A percentile compares a stretch with the other conserved stretches of the same genome.
Conservation (phyloP, 768 basidiomycete genomes). For the Hydnomerulius pinastri region DNA sequence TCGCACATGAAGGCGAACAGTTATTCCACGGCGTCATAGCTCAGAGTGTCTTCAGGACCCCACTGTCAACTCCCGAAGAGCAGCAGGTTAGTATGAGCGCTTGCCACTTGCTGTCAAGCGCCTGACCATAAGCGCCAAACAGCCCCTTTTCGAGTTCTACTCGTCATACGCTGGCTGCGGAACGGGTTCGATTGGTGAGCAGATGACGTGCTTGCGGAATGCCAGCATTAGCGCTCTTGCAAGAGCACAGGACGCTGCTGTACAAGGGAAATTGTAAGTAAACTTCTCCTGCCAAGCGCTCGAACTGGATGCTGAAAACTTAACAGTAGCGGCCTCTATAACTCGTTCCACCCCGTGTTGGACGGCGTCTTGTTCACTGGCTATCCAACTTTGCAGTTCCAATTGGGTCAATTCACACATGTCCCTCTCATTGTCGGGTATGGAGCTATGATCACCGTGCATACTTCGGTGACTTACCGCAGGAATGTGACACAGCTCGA, state of each 20-base stretch:
- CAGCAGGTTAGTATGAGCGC: slow-evolving; percentile 43
- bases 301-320: slow-evolving; percentile 2
- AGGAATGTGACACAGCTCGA: slow-evolving; percentile 38
- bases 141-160: slow-evolving; percentile 58
- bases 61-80: slow-evolving; percentile 52
- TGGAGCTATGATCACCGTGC: slow-evolving; percentile 14
- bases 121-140: not conserved
- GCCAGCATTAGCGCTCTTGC: slow-evolving; percentile 54
- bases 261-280: slow-evolving; percentile 43
- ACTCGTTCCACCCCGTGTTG: slow-evolving; percentile 52
- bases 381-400: slow-evolving; percentile 49
- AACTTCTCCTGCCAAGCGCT: not conserved
- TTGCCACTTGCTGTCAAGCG: not conserved
- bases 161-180: slow-evolving; percentile 52
- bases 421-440: slow-evolving; percentile 64
- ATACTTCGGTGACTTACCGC: not conserved
- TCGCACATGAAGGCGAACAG: slow-evolving; percentile 40
- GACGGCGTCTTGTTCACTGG: slow-evolving; percentile 54
- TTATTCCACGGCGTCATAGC: slow-evolving; percentile 59
- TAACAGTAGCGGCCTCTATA: slow-evolving; percentile 43
- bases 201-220: slow-evolving; percentile 50
- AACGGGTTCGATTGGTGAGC: slow-evolving; percentile 31
- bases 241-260: slow-evolving; percentile 53
- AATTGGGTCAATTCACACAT: slow-evolving; percentile 45
- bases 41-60: slow-evolving; percentile 59